phyloP scores from a whole-genome alignment of 192 early-diverging fungal genomes.

The Pilobolus umbonatus region DNA sequence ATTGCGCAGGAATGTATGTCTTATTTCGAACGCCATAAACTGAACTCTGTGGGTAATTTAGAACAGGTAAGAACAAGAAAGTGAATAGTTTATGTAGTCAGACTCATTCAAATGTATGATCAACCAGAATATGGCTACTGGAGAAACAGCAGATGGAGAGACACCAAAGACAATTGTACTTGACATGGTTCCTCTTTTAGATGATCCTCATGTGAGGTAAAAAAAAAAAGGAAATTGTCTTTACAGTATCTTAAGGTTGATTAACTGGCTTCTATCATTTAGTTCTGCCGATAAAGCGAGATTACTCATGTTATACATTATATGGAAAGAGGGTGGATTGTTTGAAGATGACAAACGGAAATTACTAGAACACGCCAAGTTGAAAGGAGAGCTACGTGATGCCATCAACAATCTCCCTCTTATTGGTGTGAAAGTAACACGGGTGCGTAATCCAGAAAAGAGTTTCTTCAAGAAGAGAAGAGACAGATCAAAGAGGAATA shows the following conservation, averaged over 20 bases:
- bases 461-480: slow-evolving; percentile 40
- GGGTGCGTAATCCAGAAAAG: slow-evolving; percentile 44
- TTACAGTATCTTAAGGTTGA: background rate
- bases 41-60: slow-evolving; percentile 64
- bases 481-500: slow-evolving; percentile 42
- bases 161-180: slow-evolving; percentile 64
- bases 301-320: slow-evolving; percentile 76
- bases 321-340: slow-evolving; percentile 68
- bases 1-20: slow-evolving; percentile 83
- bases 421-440: slow-evolving; percentile 60
- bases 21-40: slow-evolving; percentile 63
- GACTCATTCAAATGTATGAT: background rate
- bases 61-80: slow-evolving; percentile 51
- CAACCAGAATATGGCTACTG: slow-evolving; percentile 68
- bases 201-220: slow-evolving; percentile 58
- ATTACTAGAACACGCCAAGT: slow-evolving; percentile 63
- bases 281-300: slow-evolving; percentile 67
- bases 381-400: slow-evolving; percentile 64
- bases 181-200: slow-evolving; percentile 78
- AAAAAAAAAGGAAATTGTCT: background rate
- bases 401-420: slow-evolving; percentile 70
- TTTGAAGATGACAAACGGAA: slow-evolving; percentile 69
- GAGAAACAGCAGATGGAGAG: slow-evolving; percentile 67
- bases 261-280: background rate
- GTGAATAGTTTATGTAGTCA: background rate